Evolutionary conservation across 495 filamentous ascomycete species (phyloP), one percentile per base, ranked within the genome.

Genomic region (Aspergillus diversus): DNA sequence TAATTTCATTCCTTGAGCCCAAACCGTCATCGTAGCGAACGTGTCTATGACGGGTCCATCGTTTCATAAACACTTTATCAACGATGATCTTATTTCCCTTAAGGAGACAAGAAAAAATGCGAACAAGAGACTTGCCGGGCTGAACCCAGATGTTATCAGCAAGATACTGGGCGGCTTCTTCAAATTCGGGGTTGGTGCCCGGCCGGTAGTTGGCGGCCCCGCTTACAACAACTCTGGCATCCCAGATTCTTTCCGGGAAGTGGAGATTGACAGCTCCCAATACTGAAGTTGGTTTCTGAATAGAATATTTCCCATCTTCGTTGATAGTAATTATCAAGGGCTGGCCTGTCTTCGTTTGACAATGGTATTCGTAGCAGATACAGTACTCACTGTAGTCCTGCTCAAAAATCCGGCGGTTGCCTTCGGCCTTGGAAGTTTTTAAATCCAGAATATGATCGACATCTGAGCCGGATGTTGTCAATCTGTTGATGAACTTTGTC

Each of bases 361-460:
- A 87, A 15, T 71, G 72, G 43, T 85, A 84, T 27, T 86, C 81
- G 63, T 89, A 90, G 2, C 72, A 62, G 4, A 83, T 71, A 33
- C 59, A 74, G 27, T 68, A 66, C 3, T 67, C 66, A 7, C 55
- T 63, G 15, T 71, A 66, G 0, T 69, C 55, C 9, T 65, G 55
- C 13, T 75, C 68, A 46, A 83, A 82, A 3, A 83, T 32, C 1
- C 64, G 65, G 33, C 21, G 55, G 12, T 66, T 69, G 1, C 64
- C 64, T 49, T 71, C 69, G 5, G 47, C 60, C 35, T 67, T 66
- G 1, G 70, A 65, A 15, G 65, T 61, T 17, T 70, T 71, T 42
- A 80, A 34, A 55, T 74, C 67, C 0, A 82, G 32, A 33, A 81
- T 71, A 21, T 75, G 67, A 16, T 80, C 71, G 33, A 77, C 66